These are phyloP conservation scores for Sabuloglossum arenarium DNA, from an alignment of 495 filamentous ascomycete species.

Conservation along the genomic window DNA sequence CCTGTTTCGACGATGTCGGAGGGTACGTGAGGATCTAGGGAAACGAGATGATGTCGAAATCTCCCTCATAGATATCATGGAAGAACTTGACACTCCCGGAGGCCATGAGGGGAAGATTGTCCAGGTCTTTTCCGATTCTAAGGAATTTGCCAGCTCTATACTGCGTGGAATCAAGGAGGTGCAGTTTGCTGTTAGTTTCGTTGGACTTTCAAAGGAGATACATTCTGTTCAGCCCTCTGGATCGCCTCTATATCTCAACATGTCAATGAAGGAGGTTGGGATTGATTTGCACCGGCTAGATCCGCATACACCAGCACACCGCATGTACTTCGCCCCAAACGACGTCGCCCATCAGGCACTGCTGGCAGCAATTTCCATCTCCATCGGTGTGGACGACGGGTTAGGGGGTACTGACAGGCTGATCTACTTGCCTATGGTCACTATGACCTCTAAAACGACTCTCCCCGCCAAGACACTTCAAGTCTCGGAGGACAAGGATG, in stretches of 20 bases:
- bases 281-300: conserved; percentile 87
- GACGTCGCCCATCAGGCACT: conserved; percentile 93
- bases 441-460: conserved; percentile 85
- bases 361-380: conserved; percentile 76
- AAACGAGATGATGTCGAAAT: conserved; percentile 6
- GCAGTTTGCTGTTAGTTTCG: conserved; percentile 85
- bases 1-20: conserved; percentile 23
- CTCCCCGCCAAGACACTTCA: conserved; percentile 86
- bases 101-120: conserved; percentile 55
- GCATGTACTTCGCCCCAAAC: conserved; percentile 92
- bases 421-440: conserved; percentile 93
- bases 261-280: conserved; percentile 88
- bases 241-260: conserved; percentile 53
- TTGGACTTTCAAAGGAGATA: conserved; percentile 65
- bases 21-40: conserved; percentile 11
- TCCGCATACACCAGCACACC: conserved; percentile 80
- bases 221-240: conserved; percentile 40
- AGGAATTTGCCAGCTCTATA: conserved; percentile 76
- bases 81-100: conserved; percentile 54
- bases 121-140: conserved; percentile 78
- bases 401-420: conserved; percentile 67
- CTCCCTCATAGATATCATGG: conserved; percentile 38
- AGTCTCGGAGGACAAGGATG: conserved; percentile 47
- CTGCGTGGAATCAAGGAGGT: conserved; percentile 88
- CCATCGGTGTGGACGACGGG: conserved; percentile 77